Base-by-base conservation (phyloP, 2,329 filamentous ascomycete genomes). In the Aspergillus niger region DNA sequence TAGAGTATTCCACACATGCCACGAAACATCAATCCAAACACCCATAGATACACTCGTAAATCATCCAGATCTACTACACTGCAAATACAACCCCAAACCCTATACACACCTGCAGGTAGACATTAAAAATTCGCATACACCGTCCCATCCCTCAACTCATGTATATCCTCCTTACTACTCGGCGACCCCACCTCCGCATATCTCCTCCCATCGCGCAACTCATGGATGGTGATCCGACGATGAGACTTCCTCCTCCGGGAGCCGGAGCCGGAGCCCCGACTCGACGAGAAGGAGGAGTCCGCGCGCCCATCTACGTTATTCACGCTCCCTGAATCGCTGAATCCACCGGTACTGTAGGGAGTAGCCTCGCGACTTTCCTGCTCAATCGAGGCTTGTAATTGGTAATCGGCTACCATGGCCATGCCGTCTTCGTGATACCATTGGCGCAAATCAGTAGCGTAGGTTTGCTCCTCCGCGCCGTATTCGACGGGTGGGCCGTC, bases 111-210 rank as follows among this genome's bases (percentile, higher is more conserved):
- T 7, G 8, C 20, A 38, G 28, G 10, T 15, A 22, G 5, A n/a
- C 32, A 47, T 76, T 64, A 77, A 30, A 72, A 63, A 69, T 78
- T 74, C 8, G 76, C 74, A 69, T 79, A 79, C 15, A 78, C 69
- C 3, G 77, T 79, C 10, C 77, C 77, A 66, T 79, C 77, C 13
- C 77, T 69, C 26, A 79, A 62, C 50, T 79, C 76, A 64, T 79
- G 77, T 49, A 79, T 78, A 60, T 71, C 75, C 38, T 75, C 73
- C 43, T 68, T 74, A 17, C 67, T 69, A 24, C 70, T 70, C 8
- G 75, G 72, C 17, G 76, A 78, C 5, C 76, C 77, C 55, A 75
- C 70, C 62, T 79, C 77, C 0, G 75, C 71, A 60, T 79, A 79
- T 39, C 72, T 71, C 59, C 70, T 72, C n/a, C 77, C 77, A 66